A percentile compares a stretch with the other conserved stretches of the same genome.
These are phyloP conservation scores for Kodamaea jinghongensis DNA, from an alignment of 805 yeast species.

Conservation along the genomic window DNA sequence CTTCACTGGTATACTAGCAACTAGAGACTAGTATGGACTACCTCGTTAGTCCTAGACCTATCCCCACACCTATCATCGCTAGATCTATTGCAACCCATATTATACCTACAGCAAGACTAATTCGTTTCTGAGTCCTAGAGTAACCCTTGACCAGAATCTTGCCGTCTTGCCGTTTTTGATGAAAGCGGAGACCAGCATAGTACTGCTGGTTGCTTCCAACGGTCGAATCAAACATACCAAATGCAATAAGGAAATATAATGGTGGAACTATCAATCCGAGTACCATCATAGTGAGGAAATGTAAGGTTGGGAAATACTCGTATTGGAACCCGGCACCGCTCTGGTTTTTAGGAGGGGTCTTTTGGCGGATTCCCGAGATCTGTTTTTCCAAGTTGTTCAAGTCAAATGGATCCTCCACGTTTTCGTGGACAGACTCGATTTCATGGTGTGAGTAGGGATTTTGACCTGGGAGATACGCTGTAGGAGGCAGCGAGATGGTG, in stretches of 20 bases:
- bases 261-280: conserved; percentile 38
- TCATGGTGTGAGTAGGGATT: neutral
- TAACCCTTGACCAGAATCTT: conserved; percentile 16
- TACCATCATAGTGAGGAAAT: conserved; percentile 22
- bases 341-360: conserved; percentile 1
- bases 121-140: conserved; percentile 28
- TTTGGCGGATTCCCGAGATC: conserved; percentile 5
- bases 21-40: no score
- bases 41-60: conserved; percentile 25
- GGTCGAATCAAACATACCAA: conserved; percentile 35
- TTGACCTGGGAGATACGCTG: conserved; percentile 4
- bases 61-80: conserved; percentile 42
- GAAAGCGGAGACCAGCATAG: conserved; percentile 19
- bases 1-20: no score
- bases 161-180: conserved; percentile 9
- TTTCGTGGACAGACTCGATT: neutral
- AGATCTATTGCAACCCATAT: conserved; percentile 31
- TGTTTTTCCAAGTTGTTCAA: conserved; percentile 12
- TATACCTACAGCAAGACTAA: conserved; percentile 30
- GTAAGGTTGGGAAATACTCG: conserved; percentile 15
- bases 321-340: conserved; percentile 2
- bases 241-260: conserved; percentile 31
- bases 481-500: conserved; percentile 4
- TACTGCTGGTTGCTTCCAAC: conserved; percentile 15
- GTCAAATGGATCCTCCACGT: conserved; percentile 1